phyloP scores from a whole-genome alignment of 345 rosid species.

The Hirschfeldia incana region DNA sequence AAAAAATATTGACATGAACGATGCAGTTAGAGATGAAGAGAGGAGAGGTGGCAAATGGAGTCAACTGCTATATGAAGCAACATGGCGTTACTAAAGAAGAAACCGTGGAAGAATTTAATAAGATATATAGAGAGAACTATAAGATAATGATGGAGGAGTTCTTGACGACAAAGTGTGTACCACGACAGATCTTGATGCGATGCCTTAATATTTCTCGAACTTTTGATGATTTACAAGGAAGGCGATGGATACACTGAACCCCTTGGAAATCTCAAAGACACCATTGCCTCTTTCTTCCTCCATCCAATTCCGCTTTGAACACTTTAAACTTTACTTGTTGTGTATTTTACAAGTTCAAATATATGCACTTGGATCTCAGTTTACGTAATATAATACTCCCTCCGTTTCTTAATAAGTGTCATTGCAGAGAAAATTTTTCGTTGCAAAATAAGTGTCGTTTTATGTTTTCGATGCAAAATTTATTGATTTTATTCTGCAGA shows the following conservation, averaged over 20 bases:
- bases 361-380: too few species aligned
- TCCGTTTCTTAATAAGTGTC: too few species aligned
- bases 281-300: neutral
- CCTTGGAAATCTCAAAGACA: neutral
- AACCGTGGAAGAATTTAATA: neutral
- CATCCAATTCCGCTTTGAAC: neutral
- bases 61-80: neutral
- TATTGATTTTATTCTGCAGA: too few species aligned
- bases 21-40: neutral
- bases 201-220: neutral
- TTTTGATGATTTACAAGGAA: neutral
- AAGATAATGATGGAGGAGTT: neutral
- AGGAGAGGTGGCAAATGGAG: neutral
- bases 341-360: too few species aligned
- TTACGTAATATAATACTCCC: too few species aligned
- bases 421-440: too few species aligned
- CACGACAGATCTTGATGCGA: neutral
- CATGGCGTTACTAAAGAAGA: neutral
- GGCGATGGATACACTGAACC: neutral
- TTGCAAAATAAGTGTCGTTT: too few species aligned
- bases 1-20: too few species aligned
- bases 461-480: too few species aligned
- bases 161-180: neutral
- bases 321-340: neutral
- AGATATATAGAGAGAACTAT: neutral